phyloP scores from a whole-genome alignment of 1,284 basidiomycete genomes.

The Cryptococcus sp. region DNA sequence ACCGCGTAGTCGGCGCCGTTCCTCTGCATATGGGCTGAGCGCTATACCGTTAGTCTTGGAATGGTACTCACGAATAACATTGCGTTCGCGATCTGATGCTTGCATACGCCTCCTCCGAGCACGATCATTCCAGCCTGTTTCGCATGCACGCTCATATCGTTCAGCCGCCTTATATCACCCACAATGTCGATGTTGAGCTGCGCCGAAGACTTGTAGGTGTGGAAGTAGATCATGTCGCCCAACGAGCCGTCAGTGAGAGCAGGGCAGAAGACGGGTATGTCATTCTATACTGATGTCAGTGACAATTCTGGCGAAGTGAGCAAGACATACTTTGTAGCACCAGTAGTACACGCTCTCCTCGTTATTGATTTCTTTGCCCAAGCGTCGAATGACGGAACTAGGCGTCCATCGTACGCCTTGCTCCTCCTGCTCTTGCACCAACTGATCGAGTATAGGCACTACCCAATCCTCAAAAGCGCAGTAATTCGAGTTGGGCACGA shows the following conservation, averaged over 20 bases:
- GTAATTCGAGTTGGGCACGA: slow-evolving; percentile 98
- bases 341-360: slow-evolving; percentile 98
- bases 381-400: slow-evolving; percentile 84
- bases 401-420: slow-evolving; percentile 71
- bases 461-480: slow-evolving; percentile 99
- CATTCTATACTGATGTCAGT: slow-evolving; percentile 66
- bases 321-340: slow-evolving; percentile 86
- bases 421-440: slow-evolving; percentile 81
- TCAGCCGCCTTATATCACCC: slow-evolving; percentile 85
- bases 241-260: slow-evolving; percentile 96
- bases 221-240: slow-evolving; percentile 99
- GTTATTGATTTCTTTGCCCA: slow-evolving; percentile 94
- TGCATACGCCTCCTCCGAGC: slow-evolving; percentile 96
- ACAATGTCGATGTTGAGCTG: slow-evolving; percentile 92
- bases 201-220: slow-evolving; percentile 77
- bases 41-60: not conserved
- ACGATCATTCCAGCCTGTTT: slow-evolving; percentile 98
- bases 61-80: slow-evolving; percentile 82
- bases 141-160: slow-evolving; percentile 84
- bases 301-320: not conserved
- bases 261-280: slow-evolving; percentile 98
- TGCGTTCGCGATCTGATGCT: slow-evolving; percentile 98
- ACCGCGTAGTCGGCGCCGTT: slow-evolving; percentile 98
- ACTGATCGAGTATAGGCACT: slow-evolving; percentile 84
- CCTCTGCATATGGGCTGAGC: slow-evolving; percentile 59